phyloP scores from a whole-genome alignment of 2,329 filamentous ascomycete genomes.

The Colletotrichum brevisporum region DNA sequence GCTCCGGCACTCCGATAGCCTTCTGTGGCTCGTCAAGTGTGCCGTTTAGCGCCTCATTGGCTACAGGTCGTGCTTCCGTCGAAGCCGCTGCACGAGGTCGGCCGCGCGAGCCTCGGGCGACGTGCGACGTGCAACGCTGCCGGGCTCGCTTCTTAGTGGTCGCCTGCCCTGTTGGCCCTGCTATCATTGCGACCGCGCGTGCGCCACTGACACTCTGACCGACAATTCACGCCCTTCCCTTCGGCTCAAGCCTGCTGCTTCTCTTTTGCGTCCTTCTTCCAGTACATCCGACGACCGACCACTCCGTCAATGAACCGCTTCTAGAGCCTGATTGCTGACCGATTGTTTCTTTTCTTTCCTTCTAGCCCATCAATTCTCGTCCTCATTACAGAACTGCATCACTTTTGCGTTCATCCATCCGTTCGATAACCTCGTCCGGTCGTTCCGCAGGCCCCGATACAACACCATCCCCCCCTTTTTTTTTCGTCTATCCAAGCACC shows the following conservation, averaged over 20 bases:
- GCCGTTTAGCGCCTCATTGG: conserved; percentile 28
- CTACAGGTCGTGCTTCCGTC: conserved; percentile 27
- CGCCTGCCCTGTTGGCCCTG: conserved; percentile 5
- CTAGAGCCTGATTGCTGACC: conserved; percentile 31
- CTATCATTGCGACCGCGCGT: conserved; percentile 27
- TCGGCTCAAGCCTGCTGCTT: conserved; percentile 22
- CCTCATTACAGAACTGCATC: conserved; percentile 31
- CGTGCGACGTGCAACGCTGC: conserved; percentile 14
- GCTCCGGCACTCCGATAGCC: conserved; percentile 25
- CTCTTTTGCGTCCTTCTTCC: conserved; percentile 33
- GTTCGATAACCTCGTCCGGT: conserved; percentile 11
- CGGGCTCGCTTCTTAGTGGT: conserved; percentile 32
- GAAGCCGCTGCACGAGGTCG: conserved; percentile 18
- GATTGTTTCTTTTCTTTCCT: conserved; percentile 6
- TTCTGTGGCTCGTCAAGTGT: conserved; percentile 31
- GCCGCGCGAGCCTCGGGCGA: conserved; percentile 12
- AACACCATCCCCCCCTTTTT: not conserved
- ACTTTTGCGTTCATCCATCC: not conserved
- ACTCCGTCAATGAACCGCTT: conserved; percentile 2
- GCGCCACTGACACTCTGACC: conserved; percentile 40
- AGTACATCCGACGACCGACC: conserved; percentile 28
- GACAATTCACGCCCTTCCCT: conserved; percentile 32
- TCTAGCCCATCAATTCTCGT: conserved; percentile 13
- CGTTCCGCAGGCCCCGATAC: conserved; percentile 16
- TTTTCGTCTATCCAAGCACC: conserved; percentile 24